Evolutionary conservation across 192 early-diverging fungal genomes (phyloP), one percentile per base, ranked within the genome.

Genomic region (Obelidium mucronatum): DNA sequence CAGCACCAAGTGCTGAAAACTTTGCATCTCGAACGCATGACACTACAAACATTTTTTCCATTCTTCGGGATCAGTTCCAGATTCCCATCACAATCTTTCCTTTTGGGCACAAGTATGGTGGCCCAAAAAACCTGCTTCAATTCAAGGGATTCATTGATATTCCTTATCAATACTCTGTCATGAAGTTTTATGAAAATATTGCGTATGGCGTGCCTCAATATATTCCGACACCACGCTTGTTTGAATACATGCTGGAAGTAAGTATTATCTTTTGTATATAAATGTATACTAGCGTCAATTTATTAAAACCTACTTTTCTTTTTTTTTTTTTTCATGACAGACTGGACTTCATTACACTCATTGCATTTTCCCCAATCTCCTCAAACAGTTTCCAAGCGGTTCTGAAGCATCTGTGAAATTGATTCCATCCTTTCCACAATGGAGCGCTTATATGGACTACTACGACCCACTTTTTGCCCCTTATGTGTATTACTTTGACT

Each of bases 141-240:
- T 75, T 67, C 66, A 75, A 67, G 28, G 73, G 73, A 0, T 75
- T 62, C 19, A 75, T 75, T 5, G 73, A 75, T 39, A 40, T 75
- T 35, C 73, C 73, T 13, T 75, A 75, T 62, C 73, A 75, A 51
- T 67, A 64, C 53, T 75, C 73, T 24, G 73, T 67, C n/a, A 75
- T 75, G 73, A 75, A 75, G 62, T 75, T 75, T 34, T 75, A 75
- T 52, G 73, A 75, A 67, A 75, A 75, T 35, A 75, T 75, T 34
- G 66, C 62, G 39, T 75, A 75, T 40, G 66, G 66, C 15, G 73
- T 75, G 4, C 73, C 66, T 28, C 48, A 39, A 39, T 64, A 40
- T 40, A 36, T 75, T 8, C 73, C 73, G 8, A 75, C 73, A 40
- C 62, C 73, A n/a, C 26, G 66, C 5, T 31, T 75, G 13, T 75